Base-by-base conservation (phyloP, 2,329 filamentous ascomycete species). In the Calonectria pteridis region DNA sequence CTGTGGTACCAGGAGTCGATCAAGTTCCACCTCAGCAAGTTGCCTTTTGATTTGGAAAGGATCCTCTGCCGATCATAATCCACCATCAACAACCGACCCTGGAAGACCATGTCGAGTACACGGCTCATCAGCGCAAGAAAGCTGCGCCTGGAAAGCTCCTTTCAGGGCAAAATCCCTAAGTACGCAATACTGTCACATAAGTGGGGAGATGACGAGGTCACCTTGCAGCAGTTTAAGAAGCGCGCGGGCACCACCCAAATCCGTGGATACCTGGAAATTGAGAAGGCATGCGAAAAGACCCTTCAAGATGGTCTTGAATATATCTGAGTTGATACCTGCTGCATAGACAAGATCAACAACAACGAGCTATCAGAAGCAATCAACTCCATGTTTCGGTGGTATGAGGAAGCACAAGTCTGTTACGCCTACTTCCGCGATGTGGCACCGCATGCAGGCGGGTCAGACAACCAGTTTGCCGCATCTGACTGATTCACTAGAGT, bases 351-450 rank as follows among this genome's bases (percentile, higher is more conserved):
- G 31, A 37, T 50, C 33, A 26, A 20, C 26, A 58, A 26, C 28
- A 26, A 9, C 13, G 65, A 67, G 65, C 23, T 67, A 4, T 67
- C 50, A 7, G 65, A 67, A 46, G 23, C 65, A 26, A 67, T 67
- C n/a, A 67, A 67, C 33, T 58, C 50, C 35, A 67, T 67, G 50
- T 67, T 67, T 35, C 23, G 26, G 3, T 67, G 50, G 50, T 67
- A 67, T 33, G 10, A 23, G 5, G 18, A 43, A 10, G 33, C 65
- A 16, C 18, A 28, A 35, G 20, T 43, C 2, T 58, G 64, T 28
- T 67, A 43, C 35, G 65, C 20, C 5, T 67, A 67, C 26, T n/a
- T 67, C 6, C 35, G 13, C 4, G 50, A 67, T 43, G 50, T 67
- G 16, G 6, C 14, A 6, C 50, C 49, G 6, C 13, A 18, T 13